phyloP scores from a whole-genome alignment of 148 eudicot genomes.

The Chenopodium suecicum region DNA sequence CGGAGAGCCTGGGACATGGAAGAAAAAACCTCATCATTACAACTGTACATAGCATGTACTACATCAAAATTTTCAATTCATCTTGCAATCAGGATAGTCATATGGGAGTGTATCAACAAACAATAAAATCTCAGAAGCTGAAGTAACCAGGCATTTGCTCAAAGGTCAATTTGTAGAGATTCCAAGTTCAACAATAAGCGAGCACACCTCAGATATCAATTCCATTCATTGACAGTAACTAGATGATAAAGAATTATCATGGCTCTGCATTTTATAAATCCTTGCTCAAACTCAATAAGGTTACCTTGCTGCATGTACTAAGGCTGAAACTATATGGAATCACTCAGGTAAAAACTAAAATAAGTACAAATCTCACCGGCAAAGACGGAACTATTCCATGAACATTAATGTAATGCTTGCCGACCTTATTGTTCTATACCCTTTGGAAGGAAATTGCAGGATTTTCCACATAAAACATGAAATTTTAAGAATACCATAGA shows the following conservation, averaged over 20 bases:
- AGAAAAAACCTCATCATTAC: conserved; percentile 18
- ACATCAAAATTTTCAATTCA: neutral
- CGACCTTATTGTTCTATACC: neutral
- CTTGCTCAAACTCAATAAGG: neutral
- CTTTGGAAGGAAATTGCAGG: neutral
- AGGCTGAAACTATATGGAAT: neutral
- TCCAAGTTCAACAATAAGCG: too few relatives aligned
- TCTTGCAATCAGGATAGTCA: neutral
- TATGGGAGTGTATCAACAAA: neutral
- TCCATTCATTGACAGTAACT: neutral
- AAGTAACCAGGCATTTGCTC: neutral
- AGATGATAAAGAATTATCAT: neutral
- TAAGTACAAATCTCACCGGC: neutral
- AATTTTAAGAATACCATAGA: neutral
- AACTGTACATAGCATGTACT: neutral
- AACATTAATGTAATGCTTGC: neutral
- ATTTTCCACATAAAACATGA: neutral
- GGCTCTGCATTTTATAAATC: neutral
- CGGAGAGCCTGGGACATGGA: conserved; percentile 56
- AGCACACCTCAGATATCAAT: neutral
- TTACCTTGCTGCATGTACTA: neutral
- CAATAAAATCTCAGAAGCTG: conserved; percentile 2
- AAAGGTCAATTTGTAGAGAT: neutral
- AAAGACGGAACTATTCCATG: neutral
- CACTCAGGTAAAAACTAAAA: neutral